These are phyloP conservation scores for Parietichytrium sp. DNA, from an alignment of 108 stramenopile species.

Conservation along the genomic window DNA sequence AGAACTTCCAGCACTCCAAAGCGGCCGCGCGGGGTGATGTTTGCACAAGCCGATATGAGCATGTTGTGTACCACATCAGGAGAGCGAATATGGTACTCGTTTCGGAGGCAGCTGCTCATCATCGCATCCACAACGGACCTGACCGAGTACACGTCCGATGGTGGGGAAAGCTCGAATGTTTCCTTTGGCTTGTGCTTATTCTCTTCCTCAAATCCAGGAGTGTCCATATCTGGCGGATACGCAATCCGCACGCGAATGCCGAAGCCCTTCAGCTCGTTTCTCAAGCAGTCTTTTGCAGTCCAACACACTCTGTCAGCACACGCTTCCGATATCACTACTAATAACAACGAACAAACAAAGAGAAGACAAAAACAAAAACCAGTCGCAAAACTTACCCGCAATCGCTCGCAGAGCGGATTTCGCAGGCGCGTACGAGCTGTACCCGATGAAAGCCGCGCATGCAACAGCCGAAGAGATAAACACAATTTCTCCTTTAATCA, in stretches of 20 bases:
- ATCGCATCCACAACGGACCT: neutral
- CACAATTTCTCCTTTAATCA: neutral
- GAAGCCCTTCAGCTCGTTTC: conserved; percentile 65
- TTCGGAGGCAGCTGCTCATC: neutral
- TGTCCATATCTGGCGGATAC: conserved; percentile 94
- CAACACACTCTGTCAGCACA: too few species aligned
- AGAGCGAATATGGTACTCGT: conserved; percentile 9
- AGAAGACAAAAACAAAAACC: too few species aligned
- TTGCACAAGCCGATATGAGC: conserved; percentile 11
- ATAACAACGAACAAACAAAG: too few species aligned
- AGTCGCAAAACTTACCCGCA: too few species aligned
- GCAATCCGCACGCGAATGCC: conserved; percentile 69
- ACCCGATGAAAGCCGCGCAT: conserved; percentile 65
- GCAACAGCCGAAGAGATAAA: conserved; percentile 29
- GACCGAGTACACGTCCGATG: neutral
- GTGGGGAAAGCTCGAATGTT: conserved; percentile 45
- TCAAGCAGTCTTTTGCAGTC: too few species aligned
- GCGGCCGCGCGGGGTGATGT: conserved; percentile 18
- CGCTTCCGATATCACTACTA: too few species aligned
- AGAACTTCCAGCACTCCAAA: neutral
- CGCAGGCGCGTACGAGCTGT: conserved; percentile 75
- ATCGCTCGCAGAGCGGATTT: conserved; percentile 80
- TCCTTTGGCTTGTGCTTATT: conserved; percentile 70
- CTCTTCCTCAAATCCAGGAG: conserved; percentile 87
- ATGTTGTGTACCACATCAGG: conserved; percentile 1